Conservation (phyloP, 192 early-diverging fungal genomes). For the Piromyces sp. region DNA sequence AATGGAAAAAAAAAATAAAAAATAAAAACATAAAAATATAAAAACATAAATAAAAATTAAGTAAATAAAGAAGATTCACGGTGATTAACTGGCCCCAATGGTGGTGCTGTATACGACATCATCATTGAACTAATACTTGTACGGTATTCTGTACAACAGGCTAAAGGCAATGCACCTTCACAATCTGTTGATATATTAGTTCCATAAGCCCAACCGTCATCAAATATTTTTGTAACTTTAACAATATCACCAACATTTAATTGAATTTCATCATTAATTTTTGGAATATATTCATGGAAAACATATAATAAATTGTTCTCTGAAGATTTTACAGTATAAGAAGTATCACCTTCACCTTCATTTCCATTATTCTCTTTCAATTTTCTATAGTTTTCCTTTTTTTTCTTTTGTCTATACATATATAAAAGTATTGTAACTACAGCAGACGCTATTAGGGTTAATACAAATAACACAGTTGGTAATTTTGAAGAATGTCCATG, state of each 20-base stretch:
- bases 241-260: conserved; percentile 55
- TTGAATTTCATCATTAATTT: conserved; percentile 58
- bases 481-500: not conserved
- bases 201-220: conserved; percentile 83
- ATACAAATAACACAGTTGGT: not conserved
- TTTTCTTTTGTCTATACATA: not conserved
- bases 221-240: conserved; percentile 50
- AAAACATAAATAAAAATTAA: too few relatives aligned
- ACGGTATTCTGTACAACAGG: conserved; percentile 26
- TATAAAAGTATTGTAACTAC: not conserved
- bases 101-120: not conserved
- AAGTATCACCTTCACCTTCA: not conserved
- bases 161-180: conserved; percentile 70
- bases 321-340: not conserved
- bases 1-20: too few relatives aligned
- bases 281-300: conserved; percentile 41
- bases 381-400: not conserved
- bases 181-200: conserved; percentile 47
- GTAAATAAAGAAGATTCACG: not conserved
- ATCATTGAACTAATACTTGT: not conserved
- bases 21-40: too few relatives aligned
- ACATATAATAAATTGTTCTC: conserved; percentile 16
- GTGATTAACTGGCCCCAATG: not conserved
- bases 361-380: not conserved
- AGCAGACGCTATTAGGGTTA: not conserved